Percentiles rank a stretch among this genome's conserved stretches.
Conservation (phyloP, 169 alveolate species). For the Plasmodium vinckei region DNA sequence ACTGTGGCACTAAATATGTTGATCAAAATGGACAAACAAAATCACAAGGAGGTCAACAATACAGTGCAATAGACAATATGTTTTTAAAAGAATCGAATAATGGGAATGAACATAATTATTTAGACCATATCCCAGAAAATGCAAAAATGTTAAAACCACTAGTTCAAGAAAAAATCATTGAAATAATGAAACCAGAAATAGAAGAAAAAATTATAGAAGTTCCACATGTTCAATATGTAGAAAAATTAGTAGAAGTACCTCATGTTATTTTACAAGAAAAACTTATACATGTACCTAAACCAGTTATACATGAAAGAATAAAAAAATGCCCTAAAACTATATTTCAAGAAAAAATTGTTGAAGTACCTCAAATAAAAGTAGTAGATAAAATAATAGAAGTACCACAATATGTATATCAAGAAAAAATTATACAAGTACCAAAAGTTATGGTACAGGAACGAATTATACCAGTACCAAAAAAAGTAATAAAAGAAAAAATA, state of each 20-base stretch:
- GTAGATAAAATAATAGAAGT: slow-evolving; percentile 92
- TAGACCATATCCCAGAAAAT: slow-evolving; percentile 81
- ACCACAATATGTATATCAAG: slow-evolving; percentile 93
- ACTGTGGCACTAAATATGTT: background rate
- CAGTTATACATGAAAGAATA: slow-evolving; percentile 90
- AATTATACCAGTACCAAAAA: slow-evolving; percentile 91
- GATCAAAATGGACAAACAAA: background rate
- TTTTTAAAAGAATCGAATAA: background rate
- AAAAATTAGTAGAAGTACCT: slow-evolving; percentile 91
- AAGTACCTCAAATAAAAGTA: slow-evolving; percentile 90
- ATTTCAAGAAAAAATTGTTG: slow-evolving; percentile 91
- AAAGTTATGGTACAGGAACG: slow-evolving; percentile 92
- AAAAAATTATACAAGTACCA: slow-evolving; percentile 92
- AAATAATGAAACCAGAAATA: slow-evolving; percentile 90
- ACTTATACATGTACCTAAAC: slow-evolving; percentile 90
- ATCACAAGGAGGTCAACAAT: background rate
- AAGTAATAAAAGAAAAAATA: slow-evolving; percentile 90
- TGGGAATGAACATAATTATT: slow-evolving; percentile 14
- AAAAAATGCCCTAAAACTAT: slow-evolving; percentile 90
- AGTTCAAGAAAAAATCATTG: slow-evolving; percentile 89
- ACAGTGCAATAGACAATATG: background rate
- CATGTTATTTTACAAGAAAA: slow-evolving; percentile 90
- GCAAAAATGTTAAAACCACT: slow-evolving; percentile 84
- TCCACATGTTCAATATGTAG: slow-evolving; percentile 92
- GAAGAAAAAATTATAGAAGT: slow-evolving; percentile 92